Evolutionary conservation across 208 protist species (phyloP).

Genomic region (Trypanosoma scelopori): DNA sequence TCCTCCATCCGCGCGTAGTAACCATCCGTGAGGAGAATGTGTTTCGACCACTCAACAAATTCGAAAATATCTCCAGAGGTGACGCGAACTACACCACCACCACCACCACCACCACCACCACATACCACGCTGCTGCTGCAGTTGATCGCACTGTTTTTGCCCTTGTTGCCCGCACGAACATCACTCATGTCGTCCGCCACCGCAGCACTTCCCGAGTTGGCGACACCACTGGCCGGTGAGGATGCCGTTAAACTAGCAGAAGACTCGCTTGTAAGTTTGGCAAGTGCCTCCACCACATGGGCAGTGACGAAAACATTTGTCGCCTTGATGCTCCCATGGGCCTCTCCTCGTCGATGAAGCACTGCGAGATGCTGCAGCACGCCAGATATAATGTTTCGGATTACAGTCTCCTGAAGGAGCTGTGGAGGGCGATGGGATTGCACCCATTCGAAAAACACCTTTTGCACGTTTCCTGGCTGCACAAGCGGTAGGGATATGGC

Average conservation of each 20-base stretch:
- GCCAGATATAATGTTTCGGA: constrained; percentile 60
- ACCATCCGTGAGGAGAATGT: constrained; percentile 59
- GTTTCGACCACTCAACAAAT: constrained; percentile 42
- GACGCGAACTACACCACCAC: constrained; percentile 1
- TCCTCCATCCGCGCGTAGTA: constrained; percentile 38
- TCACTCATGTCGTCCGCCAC: constrained; percentile 11
- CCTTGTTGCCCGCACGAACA: background rate
- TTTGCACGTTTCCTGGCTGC: constrained; percentile 49
- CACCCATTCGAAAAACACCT: constrained; percentile 47
- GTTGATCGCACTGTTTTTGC: too few relatives aligned
- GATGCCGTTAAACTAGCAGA: background rate
- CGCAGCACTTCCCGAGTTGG: background rate
- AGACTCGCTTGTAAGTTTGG: background rate
- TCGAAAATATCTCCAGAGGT: background rate
- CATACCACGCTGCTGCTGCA: too few relatives aligned
- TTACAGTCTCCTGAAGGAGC: constrained; percentile 52
- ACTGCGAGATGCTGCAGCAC: constrained; percentile 53
- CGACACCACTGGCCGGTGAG: background rate
- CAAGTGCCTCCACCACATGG: constrained; percentile 40
- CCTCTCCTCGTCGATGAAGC: constrained; percentile 49
- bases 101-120: background rate
- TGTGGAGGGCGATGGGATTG: constrained; percentile 27
- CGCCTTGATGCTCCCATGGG: constrained; percentile 67
- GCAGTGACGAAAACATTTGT: constrained; percentile 69
- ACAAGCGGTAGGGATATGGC: constrained; percentile 51